Evolutionary conservation across 2,329 filamentous ascomycete genomes (phyloP).

Genomic region (Gaeumannomyces sp.): DNA sequence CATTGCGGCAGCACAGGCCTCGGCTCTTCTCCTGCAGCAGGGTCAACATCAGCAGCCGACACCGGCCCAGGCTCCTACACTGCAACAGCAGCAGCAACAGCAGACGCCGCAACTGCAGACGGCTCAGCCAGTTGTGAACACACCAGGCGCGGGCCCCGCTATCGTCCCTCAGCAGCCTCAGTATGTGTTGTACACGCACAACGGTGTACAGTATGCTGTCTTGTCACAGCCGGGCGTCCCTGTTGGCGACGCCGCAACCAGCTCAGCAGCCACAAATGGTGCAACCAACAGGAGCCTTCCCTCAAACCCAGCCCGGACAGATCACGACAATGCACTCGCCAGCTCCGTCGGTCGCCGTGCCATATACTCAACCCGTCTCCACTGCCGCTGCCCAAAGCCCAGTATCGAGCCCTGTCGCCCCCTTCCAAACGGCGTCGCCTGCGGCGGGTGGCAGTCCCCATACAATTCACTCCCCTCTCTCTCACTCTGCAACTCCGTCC

Average conservation of each 20-base stretch:
- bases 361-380: not conserved
- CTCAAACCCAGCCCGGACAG: constrained; percentile 3
- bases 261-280: not conserved
- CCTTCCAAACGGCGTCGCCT: not conserved
- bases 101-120: not conserved
- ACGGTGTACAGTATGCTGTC: not conserved
- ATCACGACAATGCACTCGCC: constrained; percentile 13
- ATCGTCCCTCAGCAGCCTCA: not conserved
- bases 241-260: not conserved
- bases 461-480: not conserved
- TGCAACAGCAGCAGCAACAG: not conserved
- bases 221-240: not conserved
- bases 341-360: not conserved
- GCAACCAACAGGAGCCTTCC: not conserved
- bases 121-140: not conserved
- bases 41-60: not conserved
- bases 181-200: not conserved
- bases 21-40: not conserved
- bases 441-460: not conserved
- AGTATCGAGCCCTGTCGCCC: not conserved
- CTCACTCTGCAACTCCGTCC: not conserved
- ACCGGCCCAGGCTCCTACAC: not conserved
- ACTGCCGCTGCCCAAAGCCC: not conserved
- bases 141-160: not conserved
- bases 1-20: not conserved